Evolutionary conservation across 805 yeast species (phyloP), one percentile per base, ranked within the genome.

Genomic region (Tetrapisispora arboricola): DNA sequence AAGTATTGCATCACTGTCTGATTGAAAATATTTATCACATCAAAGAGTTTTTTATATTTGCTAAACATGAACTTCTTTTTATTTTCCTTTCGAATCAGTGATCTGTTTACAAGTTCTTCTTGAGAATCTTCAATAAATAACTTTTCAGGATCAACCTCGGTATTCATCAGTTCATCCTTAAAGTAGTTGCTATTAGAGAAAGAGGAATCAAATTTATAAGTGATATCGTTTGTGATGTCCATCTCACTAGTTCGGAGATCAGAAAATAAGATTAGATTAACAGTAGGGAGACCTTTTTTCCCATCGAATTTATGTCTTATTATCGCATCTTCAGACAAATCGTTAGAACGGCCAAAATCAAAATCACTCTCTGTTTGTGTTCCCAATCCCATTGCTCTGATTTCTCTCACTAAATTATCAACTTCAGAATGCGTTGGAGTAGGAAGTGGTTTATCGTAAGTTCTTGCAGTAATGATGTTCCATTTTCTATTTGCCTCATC

Each of bases 381-480:
- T 13, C 36, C 40, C 6, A 38, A 20, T 8, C 37, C 39, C 38
- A 35, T 40, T 6, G 30, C 21, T 6, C 24, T 34, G 4, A 34
- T 21, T 30, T 40, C 42, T 18, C 31, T 32, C 1, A 29, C 36
- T 22, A 36, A 30, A 13, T 12, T 19, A 36, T 35, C 34, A 6
- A 30, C 29, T n/a, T 35, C 36, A n/a, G 21, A 8, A 6, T n/a
- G 20, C 9, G 16, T 12, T 2, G 44, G 44, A 7, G 27, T 36
- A 9, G 59, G 59, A 4, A 54, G 37, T 7, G 57, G 55, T 32
- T 54, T 54, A 15, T 51, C 49, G 32, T 49, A 50, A n/a, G 39
- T 48, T 28, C 39, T 46, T 9, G 50, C 49, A 7, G 49, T 44
- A 8, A 41, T 39, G 15, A 53, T 46, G 4, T 55, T 55, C 59